phyloP scores from a whole-genome alignment of 2,329 filamentous ascomycete genomes.

The Cercospora citrullina region DNA sequence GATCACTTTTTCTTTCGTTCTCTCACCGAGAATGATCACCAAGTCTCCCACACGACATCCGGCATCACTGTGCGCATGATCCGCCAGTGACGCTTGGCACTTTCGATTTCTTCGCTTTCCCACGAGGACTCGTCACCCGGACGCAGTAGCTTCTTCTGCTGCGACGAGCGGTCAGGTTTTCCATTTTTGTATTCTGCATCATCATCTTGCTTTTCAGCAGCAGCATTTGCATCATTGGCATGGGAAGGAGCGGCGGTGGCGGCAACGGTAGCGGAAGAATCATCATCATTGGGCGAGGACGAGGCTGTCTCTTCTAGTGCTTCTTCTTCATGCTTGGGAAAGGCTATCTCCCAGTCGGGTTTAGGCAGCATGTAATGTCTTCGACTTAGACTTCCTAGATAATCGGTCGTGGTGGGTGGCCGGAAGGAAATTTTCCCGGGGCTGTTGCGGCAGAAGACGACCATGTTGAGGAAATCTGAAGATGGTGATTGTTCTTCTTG shows the following conservation, averaged over 20 bases:
- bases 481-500: neutral
- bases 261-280: slow-evolving; percentile 5
- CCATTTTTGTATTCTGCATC: neutral
- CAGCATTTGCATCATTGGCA: neutral
- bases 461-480: slow-evolving; percentile 84
- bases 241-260: neutral
- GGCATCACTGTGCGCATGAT: slow-evolving; percentile 89
- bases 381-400: slow-evolving; percentile 68
- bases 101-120: slow-evolving; percentile 69
- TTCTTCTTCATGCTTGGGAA: slow-evolving; percentile 17
- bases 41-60: slow-evolving; percentile 77
- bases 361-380: slow-evolving; percentile 69
- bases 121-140: slow-evolving; percentile 66
- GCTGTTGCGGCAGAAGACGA: slow-evolving; percentile 84
- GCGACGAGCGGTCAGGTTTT: neutral
- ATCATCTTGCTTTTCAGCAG: neutral
- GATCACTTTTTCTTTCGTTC: neutral
- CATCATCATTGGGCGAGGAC: slow-evolving; percentile 27
- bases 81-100: slow-evolving; percentile 81
- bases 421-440: slow-evolving; percentile 33
- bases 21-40: slow-evolving; percentile 45
- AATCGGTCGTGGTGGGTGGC: slow-evolving; percentile 5
- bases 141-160: slow-evolving; percentile 55
- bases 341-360: slow-evolving; percentile 62
- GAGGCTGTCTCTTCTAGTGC: slow-evolving; percentile 3